Evolutionary conservation across 805 yeast species (phyloP), one percentile per base, ranked within the genome.

Genomic region (Pichia manshurica): DNA sequence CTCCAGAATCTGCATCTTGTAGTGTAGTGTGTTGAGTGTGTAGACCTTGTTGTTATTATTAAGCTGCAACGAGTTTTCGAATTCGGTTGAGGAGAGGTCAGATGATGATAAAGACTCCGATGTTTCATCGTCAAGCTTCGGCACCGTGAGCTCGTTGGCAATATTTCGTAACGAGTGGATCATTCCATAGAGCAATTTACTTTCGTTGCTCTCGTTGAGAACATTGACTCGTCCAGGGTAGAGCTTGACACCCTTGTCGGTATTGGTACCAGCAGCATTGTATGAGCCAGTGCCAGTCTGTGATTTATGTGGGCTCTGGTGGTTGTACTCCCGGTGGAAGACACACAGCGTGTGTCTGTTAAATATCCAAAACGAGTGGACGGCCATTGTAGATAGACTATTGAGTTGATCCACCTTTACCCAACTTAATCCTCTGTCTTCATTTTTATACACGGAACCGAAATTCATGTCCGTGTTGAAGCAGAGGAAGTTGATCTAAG

Each of bases 321-420:
- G 44, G 17, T 55, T 46, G 38, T 83, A 90, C 62, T 87, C 95
- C 45, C 95, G 71, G 53, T 78, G 78, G 66, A 79, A 91, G 17
- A 91, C 80, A 64, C 98, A 90, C 53, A 84, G 82, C 56, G 97
- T 87, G 67, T 91, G 97, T 62, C 93, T 77, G 63, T 91, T 97
- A 62, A 84, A 91, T 47, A 91, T 78, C 86, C 89, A 87, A 61
- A 90, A 84, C 10, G 96, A 86, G 68, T 83, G 82, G 40, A 89
- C 80, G 35, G 85, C 77, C 86, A 80, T 79, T 15, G n/a, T 39
- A 20, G 16, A 4, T 15, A 23, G 25, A 20, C 19, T 20, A 19
- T 16, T n/a, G 21, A 31, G 21, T 21, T 20, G n/a, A n/a, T n/a
- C n/a, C n/a, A n/a, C n/a, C n/a, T n/a, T n/a, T n/a, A n/a, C n/a